phyloP scores from a whole-genome alignment of 2,329 filamentous ascomycete genomes.

The Gnomoniopsis sp. region DNA sequence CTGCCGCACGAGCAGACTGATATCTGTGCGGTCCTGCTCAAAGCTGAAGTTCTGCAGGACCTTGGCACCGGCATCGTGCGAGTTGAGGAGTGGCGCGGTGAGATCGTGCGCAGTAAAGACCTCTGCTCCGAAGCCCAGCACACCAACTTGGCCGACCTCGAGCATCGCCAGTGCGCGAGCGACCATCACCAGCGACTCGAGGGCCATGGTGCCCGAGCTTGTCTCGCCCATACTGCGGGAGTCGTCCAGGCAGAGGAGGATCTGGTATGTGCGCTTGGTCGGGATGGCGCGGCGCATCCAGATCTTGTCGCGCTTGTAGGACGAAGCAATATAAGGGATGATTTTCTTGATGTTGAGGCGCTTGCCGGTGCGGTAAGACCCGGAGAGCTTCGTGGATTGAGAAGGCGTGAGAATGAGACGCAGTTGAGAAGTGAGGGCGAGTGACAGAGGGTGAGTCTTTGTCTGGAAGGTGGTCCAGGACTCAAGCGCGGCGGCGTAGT shows the following conservation, averaged over 20 bases:
- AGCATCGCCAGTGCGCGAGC: slow-evolving; percentile 85
- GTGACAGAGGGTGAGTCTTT: slow-evolving; percentile 79
- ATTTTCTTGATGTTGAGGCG: slow-evolving; percentile 99
- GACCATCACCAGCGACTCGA: slow-evolving; percentile 92
- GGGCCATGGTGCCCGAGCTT: slow-evolving; percentile 73
- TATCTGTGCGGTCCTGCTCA: slow-evolving; percentile 80
- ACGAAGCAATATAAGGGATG: slow-evolving; percentile 97
- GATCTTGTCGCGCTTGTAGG: slow-evolving; percentile 99
- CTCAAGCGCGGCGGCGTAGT: slow-evolving; percentile 57
- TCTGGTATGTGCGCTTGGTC: slow-evolving; percentile 92
- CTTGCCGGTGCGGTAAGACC: slow-evolving; percentile 95
- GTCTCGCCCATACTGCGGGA: slow-evolving; percentile 88
- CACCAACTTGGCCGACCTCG: slow-evolving; percentile 88
- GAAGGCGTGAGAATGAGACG: slow-evolving; percentile 94
- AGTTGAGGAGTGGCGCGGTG: slow-evolving; percentile 74
- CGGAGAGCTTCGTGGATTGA: slow-evolving; percentile 91
- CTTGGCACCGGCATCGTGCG: slow-evolving; percentile 73
- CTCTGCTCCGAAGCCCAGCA: slow-evolving; percentile 83
- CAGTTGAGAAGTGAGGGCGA: slow-evolving; percentile 89
- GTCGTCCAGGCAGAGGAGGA: slow-evolving; percentile 96
- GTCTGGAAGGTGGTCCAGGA: slow-evolving; percentile 85
- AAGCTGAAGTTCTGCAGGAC: slow-evolving; percentile 85
- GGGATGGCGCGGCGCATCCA: slow-evolving; percentile 96
- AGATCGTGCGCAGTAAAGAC: slow-evolving; percentile 86
- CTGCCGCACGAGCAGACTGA: slow-evolving; percentile 71